Base-by-base conservation (phyloP, 2,329 filamentous ascomycete species). In the Pyrenochaeta sp. region DNA sequence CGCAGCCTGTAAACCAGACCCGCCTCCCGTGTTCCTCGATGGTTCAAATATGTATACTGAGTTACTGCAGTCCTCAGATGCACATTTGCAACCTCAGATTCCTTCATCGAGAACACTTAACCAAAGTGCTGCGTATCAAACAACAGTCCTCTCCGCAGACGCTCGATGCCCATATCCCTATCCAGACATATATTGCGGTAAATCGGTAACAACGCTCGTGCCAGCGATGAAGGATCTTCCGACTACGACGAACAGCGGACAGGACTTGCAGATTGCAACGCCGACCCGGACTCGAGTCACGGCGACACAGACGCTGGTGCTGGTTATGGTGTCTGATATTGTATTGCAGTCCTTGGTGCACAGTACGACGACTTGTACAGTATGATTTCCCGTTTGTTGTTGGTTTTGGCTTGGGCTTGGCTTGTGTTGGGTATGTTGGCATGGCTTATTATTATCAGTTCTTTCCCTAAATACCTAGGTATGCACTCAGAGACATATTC, bases 161-260 rank as follows among this genome's bases (percentile, higher is more conserved):
- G 15, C 48, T 6, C 54, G 56, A 13, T 68, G 65, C 44, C 63
- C 61, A n/a, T 68, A 65, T 31, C 64, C 64, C 2, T 62, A 67
- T 17, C 64, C 64, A 0, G 45, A 45, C 0, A 43, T 61, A 7
- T 38, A 60, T 14, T 67, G 63, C 19, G 55, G 52, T 0, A 24
- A 37, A 22, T 15, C 41, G 4, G 44, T 32, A 27, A 63, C 56
- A n/a, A 61, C 50, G 22, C 29, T 55, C 10, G 39, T 45, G 8
- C 53, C 48, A 3, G 42, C 29, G 24, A 43, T 48, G 9, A 42
- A 32, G 29, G 32, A 21, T 30, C 26, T 41, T 13, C 3, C 26
- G 24, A 15, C 19, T 14, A 27, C 21, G 5, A 43, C 28, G 19
- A 19, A 42, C 15, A 15, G 28, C 9, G 10, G 32, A 28, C 8